Evolutionary conservation across 768 basidiomycete species (phyloP), one percentile per base, ranked within the genome.

Genomic region (Leucocoprinus leucothites): DNA sequence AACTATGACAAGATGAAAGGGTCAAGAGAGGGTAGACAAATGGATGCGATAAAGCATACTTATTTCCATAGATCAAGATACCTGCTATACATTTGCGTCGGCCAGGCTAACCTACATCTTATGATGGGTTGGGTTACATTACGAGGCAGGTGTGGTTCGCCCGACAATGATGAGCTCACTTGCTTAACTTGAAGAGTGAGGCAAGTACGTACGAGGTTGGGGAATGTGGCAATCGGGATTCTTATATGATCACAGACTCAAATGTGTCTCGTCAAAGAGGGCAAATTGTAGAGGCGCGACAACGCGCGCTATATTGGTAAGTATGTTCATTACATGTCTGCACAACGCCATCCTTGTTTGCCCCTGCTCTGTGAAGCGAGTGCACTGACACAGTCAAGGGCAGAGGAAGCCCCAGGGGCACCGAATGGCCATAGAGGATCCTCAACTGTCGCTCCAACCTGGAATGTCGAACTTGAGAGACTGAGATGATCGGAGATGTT

Each of bases 51-150:
- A 45, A 48, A 35, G n/a, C 36, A 11, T 40, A n/a, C 11, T 46
- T 26, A n/a, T 61, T 79, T 79, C 78, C 80, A 82, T 41, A 80
- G 66, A 61, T 82, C 79, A n/a, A 81, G 69, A 60, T 75, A 80
- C 60, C 80, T 81, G 43, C 42, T 16, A 48, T 47, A 18, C 16
- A 19, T 11, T 18, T 48, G 3, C 53, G 48, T 9, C 43, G 56
- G 19, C 18, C 19, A 5, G 5, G 25, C 21, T 16, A 48, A 9
- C 6, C 48, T 8, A n/a, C n/a, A 19, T 13, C 45, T n/a, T n/a
- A 16, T 2, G 26, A 26, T 47, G 8, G 22, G 13, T 1, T 11
- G 26, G n/a, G n/a, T 31, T 59, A 81, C 77, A 72, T 63, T 41
- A 74, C 78, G 8, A 80, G 63, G 53, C 79, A 72, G 11, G 77